These are phyloP conservation scores for Sungouiozyma ichnusensis DNA, from an alignment of 805 yeast genomes.

Conservation along the genomic window DNA sequence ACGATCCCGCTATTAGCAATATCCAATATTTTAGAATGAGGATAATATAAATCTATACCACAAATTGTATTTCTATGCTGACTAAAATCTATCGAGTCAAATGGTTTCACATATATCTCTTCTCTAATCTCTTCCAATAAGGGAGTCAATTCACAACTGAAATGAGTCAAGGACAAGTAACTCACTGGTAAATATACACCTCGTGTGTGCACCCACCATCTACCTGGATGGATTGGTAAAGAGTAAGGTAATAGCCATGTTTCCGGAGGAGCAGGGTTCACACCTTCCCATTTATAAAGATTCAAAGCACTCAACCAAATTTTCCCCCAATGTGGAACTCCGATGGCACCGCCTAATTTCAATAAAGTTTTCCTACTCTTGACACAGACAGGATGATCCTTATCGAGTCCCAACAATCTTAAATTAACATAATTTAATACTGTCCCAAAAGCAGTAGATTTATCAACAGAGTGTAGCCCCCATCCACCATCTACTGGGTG, in stretches of 20 bases:
- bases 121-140: conserved; percentile 53
- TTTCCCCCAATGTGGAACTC: conserved; percentile 96
- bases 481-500: conserved; percentile 99
- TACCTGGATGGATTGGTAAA: conserved; percentile 81
- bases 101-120: conserved; percentile 69
- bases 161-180: conserved; percentile 52
- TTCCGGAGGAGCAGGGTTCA: conserved; percentile 97
- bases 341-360: conserved; percentile 79
- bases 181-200: conserved; percentile 85
- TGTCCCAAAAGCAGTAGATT: conserved; percentile 93
- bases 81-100: conserved; percentile 54
- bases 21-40: conserved; percentile 66
- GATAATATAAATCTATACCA: conserved; percentile 88
- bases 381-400: conserved; percentile 64
- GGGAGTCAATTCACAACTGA: conserved; percentile 51
- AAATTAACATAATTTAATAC: conserved; percentile 74
- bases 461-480: conserved; percentile 91
- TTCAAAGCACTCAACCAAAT: conserved; percentile 76
- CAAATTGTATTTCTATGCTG: conserved; percentile 75
- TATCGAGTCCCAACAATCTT: conserved; percentile 65
- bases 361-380: conserved; percentile 65
- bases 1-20: conserved; percentile 48
- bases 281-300: conserved; percentile 90
- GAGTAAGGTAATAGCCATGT: conserved; percentile 78
- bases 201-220: conserved; percentile 99